Evolutionary conservation across 257 asterid species (phyloP), one percentile per base, ranked within the genome.

Genomic region (Solanum chiquidenum): DNA sequence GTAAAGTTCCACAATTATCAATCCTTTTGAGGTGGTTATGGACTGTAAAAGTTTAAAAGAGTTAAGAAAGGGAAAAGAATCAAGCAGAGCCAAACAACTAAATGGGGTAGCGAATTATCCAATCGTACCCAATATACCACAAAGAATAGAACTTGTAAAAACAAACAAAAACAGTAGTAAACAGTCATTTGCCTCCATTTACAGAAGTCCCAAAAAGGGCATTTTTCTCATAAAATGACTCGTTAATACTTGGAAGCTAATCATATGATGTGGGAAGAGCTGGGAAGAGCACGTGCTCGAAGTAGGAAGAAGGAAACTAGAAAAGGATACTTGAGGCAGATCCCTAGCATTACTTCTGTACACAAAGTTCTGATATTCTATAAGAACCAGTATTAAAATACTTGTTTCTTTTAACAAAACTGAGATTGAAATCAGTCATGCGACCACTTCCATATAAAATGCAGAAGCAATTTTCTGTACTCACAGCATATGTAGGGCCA

Each of bases 401-500:
- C 46, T 82, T 80, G 68, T 18, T 46, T 35, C 21, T 23, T 40
- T 25, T 9, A 46, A 52, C 18, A 49, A 82, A 49, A 31, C 20
- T 10, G 31, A 49, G 27, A 49, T 18, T 20, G 86, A 31, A 80
- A 82, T 31, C 44, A 31, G 31, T 49, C 27, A 12, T 49, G 2
- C 2, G 21, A 31, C 29, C 86, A 82, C 44, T 82, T 82, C 46
- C 86, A 31, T 11, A 49, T 31, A 49, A 82, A 27, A 31, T 4
- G 7, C 44, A 29, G 44, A 14, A 82, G 31, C 21, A 31, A 82
- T 6, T 86, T 83, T 68, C 84, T 86, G 88, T 89, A 93, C 98
- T 94, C 91, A 97, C 99, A 38, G 98, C 99, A 93, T 95, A 97
- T 91, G 87, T 94, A 44, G 96, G 97, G 88, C 91, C 88, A 86